These are phyloP conservation scores for Kodamaea alishanica DNA, from an alignment of 1,139 yeast genomes.

Conservation along the genomic window DNA sequence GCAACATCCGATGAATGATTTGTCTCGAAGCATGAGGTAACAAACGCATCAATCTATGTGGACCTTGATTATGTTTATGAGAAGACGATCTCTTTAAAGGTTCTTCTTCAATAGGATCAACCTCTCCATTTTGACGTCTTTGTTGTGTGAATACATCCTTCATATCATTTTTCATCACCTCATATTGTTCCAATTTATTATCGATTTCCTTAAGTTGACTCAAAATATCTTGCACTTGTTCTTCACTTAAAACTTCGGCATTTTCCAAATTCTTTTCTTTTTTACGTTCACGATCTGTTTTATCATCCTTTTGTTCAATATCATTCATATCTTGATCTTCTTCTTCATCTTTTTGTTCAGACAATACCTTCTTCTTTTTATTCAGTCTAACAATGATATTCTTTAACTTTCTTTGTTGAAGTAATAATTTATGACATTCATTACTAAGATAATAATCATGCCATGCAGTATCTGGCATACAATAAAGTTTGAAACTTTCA, in stretches of 20 bases:
- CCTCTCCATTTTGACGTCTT: slow-evolving; percentile 11
- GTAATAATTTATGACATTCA: slow-evolving; percentile 46
- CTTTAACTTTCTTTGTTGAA: slow-evolving; percentile 45
- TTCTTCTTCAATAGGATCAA: slow-evolving; percentile 11
- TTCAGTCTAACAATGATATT: slow-evolving; percentile 43
- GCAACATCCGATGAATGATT: slow-evolving; percentile 70
- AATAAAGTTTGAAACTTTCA: slow-evolving; percentile 67
- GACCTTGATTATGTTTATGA: slow-evolving; percentile 62
- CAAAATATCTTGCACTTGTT: slow-evolving; percentile 31
- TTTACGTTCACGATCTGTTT: slow-evolving; percentile 4
- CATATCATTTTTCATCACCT: slow-evolving; percentile 33
- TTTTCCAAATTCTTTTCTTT: slow-evolving; percentile 13
- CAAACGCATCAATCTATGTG: slow-evolving; percentile 81
- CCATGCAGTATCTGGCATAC: slow-evolving; percentile 52
- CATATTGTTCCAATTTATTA: slow-evolving; percentile 36
- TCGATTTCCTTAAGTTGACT: slow-evolving; percentile 37
- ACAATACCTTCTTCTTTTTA: slow-evolving; percentile 33
- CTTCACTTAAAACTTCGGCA: slow-evolving; percentile 33
- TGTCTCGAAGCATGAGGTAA: slow-evolving; percentile 85
- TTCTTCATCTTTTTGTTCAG: slow-evolving; percentile 11
- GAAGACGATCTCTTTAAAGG: slow-evolving; percentile 27
- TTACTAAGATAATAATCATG: slow-evolving; percentile 51
- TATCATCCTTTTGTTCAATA: slow-evolving; percentile 1
- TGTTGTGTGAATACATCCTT: slow-evolving; percentile 29
- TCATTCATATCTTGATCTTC: slow-evolving; percentile 6